These are phyloP conservation scores for Trypanosoma mega DNA, from an alignment of 208 protist genomes.

Conservation along the genomic window DNA sequence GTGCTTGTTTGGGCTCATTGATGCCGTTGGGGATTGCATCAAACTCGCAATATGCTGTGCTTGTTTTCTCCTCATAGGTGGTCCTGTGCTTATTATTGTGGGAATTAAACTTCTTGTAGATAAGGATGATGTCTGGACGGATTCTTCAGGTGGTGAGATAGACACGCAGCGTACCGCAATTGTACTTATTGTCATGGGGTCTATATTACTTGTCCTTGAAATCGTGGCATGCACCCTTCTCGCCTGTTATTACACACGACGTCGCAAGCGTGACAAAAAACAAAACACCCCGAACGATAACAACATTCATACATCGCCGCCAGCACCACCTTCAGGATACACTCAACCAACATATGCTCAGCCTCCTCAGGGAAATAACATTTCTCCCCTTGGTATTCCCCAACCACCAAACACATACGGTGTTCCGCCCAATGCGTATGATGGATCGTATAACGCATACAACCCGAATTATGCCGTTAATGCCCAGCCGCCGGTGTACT, in stretches of 20 bases:
- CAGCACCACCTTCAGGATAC: too few relatives aligned
- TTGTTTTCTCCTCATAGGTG: constrained; percentile 24
- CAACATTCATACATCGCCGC: too few relatives aligned
- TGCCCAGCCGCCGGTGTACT: too few relatives aligned
- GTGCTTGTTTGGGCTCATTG: constrained; percentile 12
- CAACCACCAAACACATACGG: too few relatives aligned
- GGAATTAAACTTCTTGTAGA: not conserved
- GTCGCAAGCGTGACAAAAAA: too few relatives aligned
- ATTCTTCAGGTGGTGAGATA: not conserved
- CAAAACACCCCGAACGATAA: too few relatives aligned
- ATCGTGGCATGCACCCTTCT: not conserved
- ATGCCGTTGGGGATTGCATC: constrained; percentile 14
- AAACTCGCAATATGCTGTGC: constrained; percentile 10
- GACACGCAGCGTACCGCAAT: not conserved
- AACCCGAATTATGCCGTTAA: too few relatives aligned
- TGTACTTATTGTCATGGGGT: not conserved
- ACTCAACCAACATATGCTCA: too few relatives aligned
- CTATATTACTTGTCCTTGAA: not conserved
- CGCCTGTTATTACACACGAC: not conserved
- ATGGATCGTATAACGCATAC: too few relatives aligned
- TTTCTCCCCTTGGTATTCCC: too few relatives aligned
- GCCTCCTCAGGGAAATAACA: too few relatives aligned
- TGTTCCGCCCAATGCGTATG: too few relatives aligned
- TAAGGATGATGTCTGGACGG: constrained; percentile 1
- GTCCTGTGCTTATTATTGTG: constrained; percentile 18